Conservation (phyloP, 225 moss, liverwort and hornwort species). For the Pseudoscleropodium purum region DNA sequence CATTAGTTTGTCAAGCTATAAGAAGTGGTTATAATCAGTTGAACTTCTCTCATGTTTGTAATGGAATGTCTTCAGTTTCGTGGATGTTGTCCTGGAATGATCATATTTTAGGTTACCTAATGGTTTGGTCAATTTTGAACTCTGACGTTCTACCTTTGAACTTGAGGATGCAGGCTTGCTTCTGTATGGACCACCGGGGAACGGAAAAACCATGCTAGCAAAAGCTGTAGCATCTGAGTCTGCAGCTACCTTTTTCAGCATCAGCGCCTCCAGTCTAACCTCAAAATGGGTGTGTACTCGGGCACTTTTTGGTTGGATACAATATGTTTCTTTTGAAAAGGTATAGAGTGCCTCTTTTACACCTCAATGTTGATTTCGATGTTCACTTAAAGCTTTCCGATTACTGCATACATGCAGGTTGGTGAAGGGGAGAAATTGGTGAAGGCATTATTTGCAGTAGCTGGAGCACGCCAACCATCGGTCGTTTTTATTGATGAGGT, state of each 20-base stretch:
- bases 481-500: conserved; percentile 97
- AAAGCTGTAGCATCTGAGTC: conserved; percentile 98
- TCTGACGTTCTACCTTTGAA: neutral
- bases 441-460: conserved; percentile 78
- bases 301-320: neutral
- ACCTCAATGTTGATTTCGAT: neutral
- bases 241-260: conserved; percentile 90
- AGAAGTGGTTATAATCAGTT: neutral
- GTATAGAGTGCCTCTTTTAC: neutral
- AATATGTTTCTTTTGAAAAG: neutral
- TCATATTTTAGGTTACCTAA: neutral
- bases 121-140: neutral
- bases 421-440: conserved; percentile 92
- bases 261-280: conserved; percentile 89
- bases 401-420: conserved; percentile 39
- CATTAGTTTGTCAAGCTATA: neutral
- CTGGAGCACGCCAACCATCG: conserved; percentile 84
- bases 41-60: neutral
- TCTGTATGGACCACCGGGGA: conserved; percentile 90
- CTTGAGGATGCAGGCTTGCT: conserved; percentile 62
- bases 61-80: neutral
- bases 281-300: conserved; percentile 80
- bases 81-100: neutral
- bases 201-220: conserved; percentile 94
- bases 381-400: neutral